Conservation (phyloP, 1,139 yeast species). For the Yamadazyma taylorii region DNA sequence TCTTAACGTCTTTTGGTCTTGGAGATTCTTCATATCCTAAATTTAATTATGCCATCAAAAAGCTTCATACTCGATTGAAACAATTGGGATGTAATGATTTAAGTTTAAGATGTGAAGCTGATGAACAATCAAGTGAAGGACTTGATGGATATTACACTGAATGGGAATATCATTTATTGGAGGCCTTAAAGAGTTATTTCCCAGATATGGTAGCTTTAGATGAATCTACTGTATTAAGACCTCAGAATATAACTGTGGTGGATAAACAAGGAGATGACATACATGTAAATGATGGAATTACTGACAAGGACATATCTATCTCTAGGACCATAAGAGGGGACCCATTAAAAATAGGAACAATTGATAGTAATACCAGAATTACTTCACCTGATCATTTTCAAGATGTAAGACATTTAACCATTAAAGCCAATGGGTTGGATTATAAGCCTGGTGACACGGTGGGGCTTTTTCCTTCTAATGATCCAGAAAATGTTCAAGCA, state of each 20-base stretch:
- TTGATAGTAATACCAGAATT: conserved; percentile 54
- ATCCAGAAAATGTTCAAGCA: conserved; percentile 58
- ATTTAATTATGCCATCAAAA: conserved; percentile 82
- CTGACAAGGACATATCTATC: conserved; percentile 20
- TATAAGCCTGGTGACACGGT: conserved; percentile 81
- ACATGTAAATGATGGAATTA: conserved; percentile 1
- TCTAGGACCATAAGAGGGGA: conserved; percentile 17
- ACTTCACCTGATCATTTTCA: conserved; percentile 80
- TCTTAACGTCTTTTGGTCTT: conserved; percentile 76
- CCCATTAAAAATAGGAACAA: conserved; percentile 34
- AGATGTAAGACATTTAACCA: conserved; percentile 71
- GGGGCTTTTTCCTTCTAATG: conserved; percentile 74
- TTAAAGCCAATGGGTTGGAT: conserved; percentile 32
- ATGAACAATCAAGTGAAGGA: conserved; percentile 81
- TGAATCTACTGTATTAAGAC: conserved; percentile 44
- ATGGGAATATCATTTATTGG: conserved; percentile 62
- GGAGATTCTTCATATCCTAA: conserved; percentile 95
- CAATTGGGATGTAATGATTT: conserved; percentile 84
- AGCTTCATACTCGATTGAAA: conserved; percentile 70
- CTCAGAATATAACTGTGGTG: conserved; percentile 34
- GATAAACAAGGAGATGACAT: conserved; percentile 24
- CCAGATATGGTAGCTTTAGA: conserved; percentile 39
- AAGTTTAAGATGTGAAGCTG: conserved; percentile 80
- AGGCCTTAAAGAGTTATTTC: conserved; percentile 32
- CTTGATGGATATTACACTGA: conserved; percentile 73